Percentiles rank a stretch among this genome's conserved stretches.
Evolutionary conservation across 371 early-diverging fungal species (phyloP).

Genomic region (Fennellomyces sp.): DNA sequence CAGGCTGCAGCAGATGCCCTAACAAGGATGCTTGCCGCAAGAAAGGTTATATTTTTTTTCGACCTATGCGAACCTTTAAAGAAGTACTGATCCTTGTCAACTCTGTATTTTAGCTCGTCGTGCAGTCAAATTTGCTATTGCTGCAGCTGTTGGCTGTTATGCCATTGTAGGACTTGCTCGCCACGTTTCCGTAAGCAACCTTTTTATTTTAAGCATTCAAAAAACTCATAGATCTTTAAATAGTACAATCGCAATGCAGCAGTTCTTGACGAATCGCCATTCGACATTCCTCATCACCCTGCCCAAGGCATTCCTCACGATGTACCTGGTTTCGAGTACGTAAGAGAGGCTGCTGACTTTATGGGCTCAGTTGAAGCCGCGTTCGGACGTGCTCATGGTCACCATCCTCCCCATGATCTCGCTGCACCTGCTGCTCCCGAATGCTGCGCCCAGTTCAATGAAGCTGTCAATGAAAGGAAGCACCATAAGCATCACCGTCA

Average conservation of each 20-base stretch:
- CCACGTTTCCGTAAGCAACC: background rate
- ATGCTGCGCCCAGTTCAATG: background rate
- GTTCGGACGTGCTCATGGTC: background rate
- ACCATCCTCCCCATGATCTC: background rate
- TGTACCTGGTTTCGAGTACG: background rate
- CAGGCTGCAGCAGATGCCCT: background rate
- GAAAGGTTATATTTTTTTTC: background rate
- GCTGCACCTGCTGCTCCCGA: too few species aligned
- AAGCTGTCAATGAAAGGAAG: background rate
- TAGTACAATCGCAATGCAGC: background rate
- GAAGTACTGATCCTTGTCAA: background rate
- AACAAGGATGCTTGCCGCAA: background rate
- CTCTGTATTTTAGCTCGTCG: background rate
- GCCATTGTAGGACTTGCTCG: too few species aligned
- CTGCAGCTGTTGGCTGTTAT: background rate
- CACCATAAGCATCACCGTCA: conserved; percentile 15
- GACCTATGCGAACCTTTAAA: background rate
- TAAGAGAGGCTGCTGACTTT: conserved; percentile 6
- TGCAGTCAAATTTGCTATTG: background rate
- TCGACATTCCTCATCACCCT: background rate
- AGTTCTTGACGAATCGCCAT: background rate
- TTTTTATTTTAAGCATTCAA: background rate
- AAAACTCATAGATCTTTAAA: background rate
- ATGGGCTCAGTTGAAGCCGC: conserved; percentile 5
- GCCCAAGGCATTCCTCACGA: conserved; percentile 4